These are phyloP conservation scores for Talaromyces sp. DNA, from an alignment of 2,329 filamentous ascomycete genomes.

Conservation along the genomic window DNA sequence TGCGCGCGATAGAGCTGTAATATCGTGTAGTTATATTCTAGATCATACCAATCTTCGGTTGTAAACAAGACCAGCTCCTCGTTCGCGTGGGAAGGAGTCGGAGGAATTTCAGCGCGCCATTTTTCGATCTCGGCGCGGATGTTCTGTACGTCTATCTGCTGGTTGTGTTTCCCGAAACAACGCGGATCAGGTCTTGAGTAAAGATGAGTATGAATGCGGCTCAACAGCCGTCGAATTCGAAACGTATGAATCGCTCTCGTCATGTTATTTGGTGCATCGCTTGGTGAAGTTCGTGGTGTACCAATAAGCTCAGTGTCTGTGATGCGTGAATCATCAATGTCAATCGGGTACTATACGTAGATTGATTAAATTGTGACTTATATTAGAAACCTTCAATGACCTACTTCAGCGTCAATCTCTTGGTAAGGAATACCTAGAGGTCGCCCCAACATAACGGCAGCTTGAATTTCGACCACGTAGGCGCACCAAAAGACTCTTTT, in stretches of 20 bases:
- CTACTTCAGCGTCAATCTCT: conserved; percentile 30
- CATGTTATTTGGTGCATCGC: conserved; percentile 18
- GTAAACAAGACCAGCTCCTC: conserved; percentile 30
- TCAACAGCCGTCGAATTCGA: conserved; percentile 18
- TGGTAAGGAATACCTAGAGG: conserved; percentile 28
- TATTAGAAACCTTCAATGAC: not conserved
- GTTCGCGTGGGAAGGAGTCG: not conserved
- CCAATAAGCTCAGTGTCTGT: conserved; percentile 22
- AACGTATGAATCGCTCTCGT: conserved; percentile 20
- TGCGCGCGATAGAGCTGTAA: conserved; percentile 36
- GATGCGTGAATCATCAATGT: conserved; percentile 32
- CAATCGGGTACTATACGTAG: conserved; percentile 26
- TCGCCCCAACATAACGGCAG: conserved; percentile 26
- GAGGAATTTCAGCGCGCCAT: conserved; percentile 2
- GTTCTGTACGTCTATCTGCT: not conserved
- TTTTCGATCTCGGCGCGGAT: conserved; percentile 9
- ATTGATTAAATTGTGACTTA: not conserved
- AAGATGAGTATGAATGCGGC: conserved; percentile 16
- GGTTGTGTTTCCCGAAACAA: not conserved
- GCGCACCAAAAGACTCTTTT: conserved; percentile 31
- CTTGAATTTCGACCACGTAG: conserved; percentile 26
- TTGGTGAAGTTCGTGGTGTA: conserved; percentile 20
- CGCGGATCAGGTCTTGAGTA: conserved; percentile 9
- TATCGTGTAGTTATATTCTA: conserved; percentile 41
- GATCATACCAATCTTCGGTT: conserved; percentile 38